Percentiles rank a stretch among this genome's conserved stretches.
phyloP scores from a whole-genome alignment of 441 rosid species.

The Omphalea diandra region DNA sequence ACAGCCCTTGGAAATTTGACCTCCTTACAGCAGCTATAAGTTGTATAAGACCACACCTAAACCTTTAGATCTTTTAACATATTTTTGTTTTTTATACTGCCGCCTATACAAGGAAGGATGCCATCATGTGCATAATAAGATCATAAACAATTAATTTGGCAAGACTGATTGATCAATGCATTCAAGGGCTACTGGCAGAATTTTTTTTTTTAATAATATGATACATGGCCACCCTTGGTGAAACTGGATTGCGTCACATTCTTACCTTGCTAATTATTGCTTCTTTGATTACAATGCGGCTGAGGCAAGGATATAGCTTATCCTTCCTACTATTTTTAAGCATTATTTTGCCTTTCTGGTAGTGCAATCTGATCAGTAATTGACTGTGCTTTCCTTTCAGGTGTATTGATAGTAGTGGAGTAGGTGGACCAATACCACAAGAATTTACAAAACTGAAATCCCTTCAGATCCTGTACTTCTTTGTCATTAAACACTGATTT shows the following conservation, averaged over 20 bases:
- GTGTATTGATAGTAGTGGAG: constrained; percentile 61
- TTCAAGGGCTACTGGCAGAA: neutral
- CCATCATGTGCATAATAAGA: neutral
- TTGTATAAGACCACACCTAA: too few relatives aligned
- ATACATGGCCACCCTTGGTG: neutral
- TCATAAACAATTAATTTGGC: neutral
- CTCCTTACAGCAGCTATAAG: constrained; percentile 52
- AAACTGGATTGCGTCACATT: too few relatives aligned
- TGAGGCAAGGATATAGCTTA: neutral
- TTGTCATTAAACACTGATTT: constrained; percentile 9
- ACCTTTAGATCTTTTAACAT: constrained; percentile 1
- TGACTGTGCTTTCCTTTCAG: constrained; percentile 32
- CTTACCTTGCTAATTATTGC: neutral
- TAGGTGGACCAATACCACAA: constrained; percentile 46
- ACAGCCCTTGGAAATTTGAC: constrained; percentile 44
- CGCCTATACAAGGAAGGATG: neutral
- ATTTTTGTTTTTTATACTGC: neutral
- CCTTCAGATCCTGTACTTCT: constrained; percentile 43
- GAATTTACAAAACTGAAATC: constrained; percentile 51
- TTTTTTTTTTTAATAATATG: neutral
- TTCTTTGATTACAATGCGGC: neutral
- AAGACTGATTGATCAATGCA: neutral
- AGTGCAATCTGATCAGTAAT: constrained; percentile 13
- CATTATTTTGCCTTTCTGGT: neutral
- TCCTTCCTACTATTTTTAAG: neutral